Evolutionary conservation across 2,329 filamentous ascomycete genomes (phyloP).

Genomic region (Arthroderma uncinatum): DNA sequence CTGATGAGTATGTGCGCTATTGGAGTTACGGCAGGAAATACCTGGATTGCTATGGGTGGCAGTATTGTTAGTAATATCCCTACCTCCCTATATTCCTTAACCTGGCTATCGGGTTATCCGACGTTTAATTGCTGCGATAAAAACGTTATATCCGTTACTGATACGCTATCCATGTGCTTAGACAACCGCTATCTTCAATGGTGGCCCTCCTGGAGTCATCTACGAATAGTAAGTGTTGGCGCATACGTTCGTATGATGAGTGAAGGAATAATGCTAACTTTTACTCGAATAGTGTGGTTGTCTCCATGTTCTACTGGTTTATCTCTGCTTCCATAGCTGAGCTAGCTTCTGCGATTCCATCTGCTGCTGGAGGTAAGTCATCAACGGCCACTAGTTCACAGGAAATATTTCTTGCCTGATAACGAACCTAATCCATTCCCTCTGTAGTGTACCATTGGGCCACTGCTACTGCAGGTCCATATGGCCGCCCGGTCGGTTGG

Average conservation of each 20-base stretch:
- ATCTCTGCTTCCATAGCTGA: conserved; percentile 51
- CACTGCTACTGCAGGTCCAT: conserved; percentile 46
- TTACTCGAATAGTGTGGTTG: conserved; percentile 26
- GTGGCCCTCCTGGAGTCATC: conserved; percentile 50
- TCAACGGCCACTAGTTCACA: not conserved
- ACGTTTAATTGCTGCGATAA: not conserved
- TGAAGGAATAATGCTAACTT: not conserved
- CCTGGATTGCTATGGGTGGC: conserved; percentile 53
- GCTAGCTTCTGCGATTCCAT: conserved; percentile 51
- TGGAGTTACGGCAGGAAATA: conserved; percentile 53
- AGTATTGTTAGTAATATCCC: conserved; percentile 45
- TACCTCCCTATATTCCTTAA: conserved; percentile 23
- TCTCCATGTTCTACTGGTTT: conserved; percentile 46
- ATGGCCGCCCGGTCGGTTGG: conserved; percentile 42
- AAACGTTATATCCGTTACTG: not conserved
- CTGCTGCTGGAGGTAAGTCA: conserved; percentile 40
- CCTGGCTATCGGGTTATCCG: conserved; percentile 2
- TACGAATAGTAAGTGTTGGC: conserved; percentile 44
- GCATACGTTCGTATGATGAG: conserved; percentile 15
- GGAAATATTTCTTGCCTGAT: not conserved
- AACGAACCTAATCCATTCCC: not conserved
- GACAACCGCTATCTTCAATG: conserved; percentile 47
- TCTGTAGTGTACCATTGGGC: conserved; percentile 49
- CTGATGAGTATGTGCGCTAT: conserved; percentile 49
- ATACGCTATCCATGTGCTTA: conserved; percentile 17